Conservation (phyloP, 768 basidiomycete species). For the Xanthoconium stramineum region DNA sequence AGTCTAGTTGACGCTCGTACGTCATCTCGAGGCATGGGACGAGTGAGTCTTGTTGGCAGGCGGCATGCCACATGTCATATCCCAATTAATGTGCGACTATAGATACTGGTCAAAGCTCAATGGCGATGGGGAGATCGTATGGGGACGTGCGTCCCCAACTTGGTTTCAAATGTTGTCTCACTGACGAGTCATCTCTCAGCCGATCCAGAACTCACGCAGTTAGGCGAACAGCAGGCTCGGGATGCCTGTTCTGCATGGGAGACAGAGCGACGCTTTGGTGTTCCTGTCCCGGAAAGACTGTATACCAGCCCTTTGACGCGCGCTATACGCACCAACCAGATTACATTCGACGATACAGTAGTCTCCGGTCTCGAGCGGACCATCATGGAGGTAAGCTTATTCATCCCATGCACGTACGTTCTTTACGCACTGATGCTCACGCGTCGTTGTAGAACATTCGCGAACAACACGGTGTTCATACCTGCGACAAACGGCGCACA, state of each 20-base stretch:
- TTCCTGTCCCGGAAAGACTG: slow-evolving; percentile 1
- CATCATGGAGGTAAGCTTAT: slow-evolving; percentile 49
- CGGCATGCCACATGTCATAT: background rate
- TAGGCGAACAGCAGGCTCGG: slow-evolving; percentile 53
- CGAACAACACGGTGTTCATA: slow-evolving; percentile 61
- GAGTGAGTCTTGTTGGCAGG: background rate
- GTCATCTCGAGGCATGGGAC: background rate
- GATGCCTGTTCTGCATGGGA: slow-evolving; percentile 7
- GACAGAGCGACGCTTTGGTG: background rate
- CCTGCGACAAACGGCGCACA: slow-evolving; percentile 63
- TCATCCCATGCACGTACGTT: background rate
- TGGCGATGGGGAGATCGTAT: slow-evolving; percentile 53
- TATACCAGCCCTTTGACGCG: slow-evolving; percentile 48
- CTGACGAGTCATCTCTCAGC: background rate
- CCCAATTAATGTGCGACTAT: background rate
- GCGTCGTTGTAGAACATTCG: slow-evolving; percentile 50
- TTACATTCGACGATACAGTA: slow-evolving; percentile 44
- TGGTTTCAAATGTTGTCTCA: background rate
- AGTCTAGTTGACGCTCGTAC: background rate
- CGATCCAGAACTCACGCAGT: slow-evolving; percentile 49
- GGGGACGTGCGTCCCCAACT: slow-evolving; percentile 52
- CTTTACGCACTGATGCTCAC: background rate
- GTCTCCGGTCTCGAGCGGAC: slow-evolving; percentile 28
- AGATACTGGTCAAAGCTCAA: slow-evolving; percentile 44
- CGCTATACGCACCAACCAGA: slow-evolving; percentile 50